Percentiles rank a stretch among this genome's conserved stretches.
Evolutionary conservation across 1,284 basidiomycete species (phyloP).

Genomic region (Apiotrichum mycotoxinovorans): DNA sequence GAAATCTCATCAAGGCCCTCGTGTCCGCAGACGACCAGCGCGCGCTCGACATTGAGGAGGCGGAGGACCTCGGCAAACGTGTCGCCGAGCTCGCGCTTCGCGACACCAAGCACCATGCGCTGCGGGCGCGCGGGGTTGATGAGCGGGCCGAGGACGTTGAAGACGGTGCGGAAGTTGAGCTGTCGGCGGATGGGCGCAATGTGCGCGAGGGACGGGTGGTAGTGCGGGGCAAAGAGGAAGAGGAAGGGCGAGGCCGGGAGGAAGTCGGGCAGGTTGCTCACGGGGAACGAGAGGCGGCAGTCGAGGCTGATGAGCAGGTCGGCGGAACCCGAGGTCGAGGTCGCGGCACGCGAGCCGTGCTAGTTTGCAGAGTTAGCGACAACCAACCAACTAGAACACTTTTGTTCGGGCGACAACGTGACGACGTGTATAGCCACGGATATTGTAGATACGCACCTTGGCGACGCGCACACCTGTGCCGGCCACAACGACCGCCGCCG

Average conservation of each 20-base stretch:
- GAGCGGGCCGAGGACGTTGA: constrained; percentile 92
- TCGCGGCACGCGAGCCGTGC: constrained; percentile 92
- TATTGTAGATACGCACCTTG: constrained; percentile 66
- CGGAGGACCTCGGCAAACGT: constrained; percentile 75
- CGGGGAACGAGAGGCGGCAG: constrained; percentile 70
- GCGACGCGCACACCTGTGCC: constrained; percentile 89
- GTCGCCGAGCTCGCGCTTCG: constrained; percentile 74
- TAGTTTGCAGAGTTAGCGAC: constrained; percentile 48
- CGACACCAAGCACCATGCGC: constrained; percentile 87
- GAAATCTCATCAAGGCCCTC: constrained; percentile 94
- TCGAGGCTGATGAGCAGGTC: constrained; percentile 84
- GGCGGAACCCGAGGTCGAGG: constrained; percentile 90
- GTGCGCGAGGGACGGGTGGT: constrained; percentile 80
- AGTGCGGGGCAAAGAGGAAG: constrained; percentile 91
- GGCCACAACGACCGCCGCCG: constrained; percentile 89
- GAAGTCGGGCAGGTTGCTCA: constrained; percentile 59
- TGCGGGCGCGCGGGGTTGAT: constrained; percentile 85
- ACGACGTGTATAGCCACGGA: too few relatives aligned
- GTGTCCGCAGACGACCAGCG: constrained; percentile 88
- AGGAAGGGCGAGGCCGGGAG: constrained; percentile 65
- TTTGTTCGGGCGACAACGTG: too few relatives aligned
- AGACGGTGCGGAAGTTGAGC: constrained; percentile 93
- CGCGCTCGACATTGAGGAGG: constrained; percentile 64
- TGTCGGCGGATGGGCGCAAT: constrained; percentile 80
- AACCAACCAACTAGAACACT: too few relatives aligned